Conservation (phyloP, 2,329 filamentous ascomycete genomes). For the Emericellopsis atlantica region DNA sequence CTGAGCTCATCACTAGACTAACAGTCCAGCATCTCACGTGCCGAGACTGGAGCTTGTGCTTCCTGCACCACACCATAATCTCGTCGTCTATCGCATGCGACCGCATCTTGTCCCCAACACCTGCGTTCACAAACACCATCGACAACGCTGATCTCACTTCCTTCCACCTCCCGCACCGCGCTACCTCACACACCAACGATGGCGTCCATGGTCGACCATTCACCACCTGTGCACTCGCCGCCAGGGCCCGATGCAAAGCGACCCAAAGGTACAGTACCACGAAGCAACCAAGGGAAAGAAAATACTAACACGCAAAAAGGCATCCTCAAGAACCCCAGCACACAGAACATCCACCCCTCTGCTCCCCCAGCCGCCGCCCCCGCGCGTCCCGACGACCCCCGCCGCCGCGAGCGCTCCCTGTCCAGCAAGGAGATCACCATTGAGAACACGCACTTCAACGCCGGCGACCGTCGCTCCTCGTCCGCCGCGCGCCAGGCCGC, state of each 20-base stretch:
- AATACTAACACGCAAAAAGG: constrained; percentile 34
- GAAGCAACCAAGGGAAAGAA: too few relatives aligned
- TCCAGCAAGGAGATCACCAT: constrained; percentile 82
- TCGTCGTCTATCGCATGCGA: too few relatives aligned
- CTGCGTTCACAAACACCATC: too few relatives aligned
- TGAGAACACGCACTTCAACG: constrained; percentile 89
- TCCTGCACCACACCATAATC: too few relatives aligned
- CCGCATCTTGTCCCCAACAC: too few relatives aligned
- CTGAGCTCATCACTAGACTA: too few relatives aligned
- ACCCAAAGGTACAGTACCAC: constrained; percentile 25
- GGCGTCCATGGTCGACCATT: constrained; percentile 24
- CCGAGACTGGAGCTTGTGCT: too few relatives aligned
- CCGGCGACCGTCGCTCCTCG: constrained; percentile 76
- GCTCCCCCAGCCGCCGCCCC: background rate
- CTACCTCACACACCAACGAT: constrained; percentile 15
- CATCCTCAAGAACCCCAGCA: constrained; percentile 85
- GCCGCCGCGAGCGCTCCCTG: constrained; percentile 20
- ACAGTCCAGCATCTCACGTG: too few relatives aligned
- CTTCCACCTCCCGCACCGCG: too few relatives aligned
- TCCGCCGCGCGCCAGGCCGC: constrained; percentile 38
- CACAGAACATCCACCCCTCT: constrained; percentile 33
- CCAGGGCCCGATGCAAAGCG: constrained; percentile 25
- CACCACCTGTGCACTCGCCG: constrained; percentile 25
- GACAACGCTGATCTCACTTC: background rate
- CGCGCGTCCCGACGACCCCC: constrained; percentile 14